A percentile compares a stretch with the other conserved stretches of the same genome.
These are phyloP conservation scores for Paramecium caudatum DNA, from an alignment of 73 alveolate species.

Conservation along the genomic window DNA sequence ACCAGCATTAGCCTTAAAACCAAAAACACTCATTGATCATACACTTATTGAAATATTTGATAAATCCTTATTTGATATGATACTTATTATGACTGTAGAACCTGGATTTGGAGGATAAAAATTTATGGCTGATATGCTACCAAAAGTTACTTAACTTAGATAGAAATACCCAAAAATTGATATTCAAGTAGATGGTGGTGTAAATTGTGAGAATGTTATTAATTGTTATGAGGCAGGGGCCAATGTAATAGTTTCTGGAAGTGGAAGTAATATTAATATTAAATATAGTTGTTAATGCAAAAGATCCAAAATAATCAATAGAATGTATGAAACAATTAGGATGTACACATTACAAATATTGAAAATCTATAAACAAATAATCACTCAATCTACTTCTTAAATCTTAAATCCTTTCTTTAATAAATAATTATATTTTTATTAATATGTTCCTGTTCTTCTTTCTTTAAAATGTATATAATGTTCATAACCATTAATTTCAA, in stretches of 20 bases:
- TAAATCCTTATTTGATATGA: conserved; percentile 77
- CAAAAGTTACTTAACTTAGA: conserved; percentile 73
- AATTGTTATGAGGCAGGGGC: conserved; percentile 80
- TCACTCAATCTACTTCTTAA: conserved; percentile 22
- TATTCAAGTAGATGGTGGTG: conserved; percentile 84
- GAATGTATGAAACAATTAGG: conserved; percentile 69
- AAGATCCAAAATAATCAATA: conserved; percentile 74
- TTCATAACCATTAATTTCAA: conserved; percentile 44
- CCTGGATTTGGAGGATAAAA: conserved; percentile 86
- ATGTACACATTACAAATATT: not conserved
- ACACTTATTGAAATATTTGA: conserved; percentile 66
- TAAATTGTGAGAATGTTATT: conserved; percentile 69
- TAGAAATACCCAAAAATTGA: conserved; percentile 71
- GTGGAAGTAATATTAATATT: conserved; percentile 65
- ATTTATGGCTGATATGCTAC: conserved; percentile 76
- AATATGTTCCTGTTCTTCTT: conserved; percentile 25
- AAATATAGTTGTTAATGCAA: conserved; percentile 35
- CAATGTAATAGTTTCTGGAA: conserved; percentile 80
- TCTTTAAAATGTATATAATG: not conserved
- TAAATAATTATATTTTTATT: conserved; percentile 48
- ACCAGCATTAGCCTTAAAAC: conserved; percentile 80
- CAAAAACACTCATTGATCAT: conserved; percentile 77
- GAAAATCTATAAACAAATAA: too few species aligned
- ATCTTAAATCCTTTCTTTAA: conserved; percentile 3
- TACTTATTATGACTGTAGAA: conserved; percentile 81